Base-by-base conservation (phyloP, 2,329 filamentous ascomycete species). In the Byssothecium circinans region DNA sequence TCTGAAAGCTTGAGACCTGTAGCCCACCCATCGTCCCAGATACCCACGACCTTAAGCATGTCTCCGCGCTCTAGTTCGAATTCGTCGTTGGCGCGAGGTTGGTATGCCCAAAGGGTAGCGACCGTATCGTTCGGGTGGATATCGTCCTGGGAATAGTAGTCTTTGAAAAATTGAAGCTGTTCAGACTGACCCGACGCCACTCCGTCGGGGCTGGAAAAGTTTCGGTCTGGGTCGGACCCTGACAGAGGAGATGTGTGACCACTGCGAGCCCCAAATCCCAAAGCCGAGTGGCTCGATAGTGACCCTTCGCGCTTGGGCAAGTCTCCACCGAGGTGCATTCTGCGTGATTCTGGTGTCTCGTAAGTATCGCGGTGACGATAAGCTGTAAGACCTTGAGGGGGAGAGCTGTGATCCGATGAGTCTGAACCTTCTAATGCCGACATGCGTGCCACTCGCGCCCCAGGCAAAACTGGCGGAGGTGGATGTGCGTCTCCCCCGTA, bases 11-110 rank as follows among this genome's bases (percentile, higher is more conserved):
- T 80, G 45, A 96, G 81, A 61, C 94, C 94, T 1, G 94, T 99
- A 10, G 94, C 94, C 94, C 94, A 99, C 38, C 94, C 94, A 69
- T 99, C 94, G 64, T 99, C 94, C 94, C 94, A 99, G 58, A 99
- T 99, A 53, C 94, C 94, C 25, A 97, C 87, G 12, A 99, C 86
- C 75, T 96, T 97, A 64, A 99, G 81, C 91, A 99, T 96, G 67
- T 99, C 94, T 44, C 94, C 94, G 49, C 94, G 85, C 63, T 97
- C 94, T 30, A 99, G 78, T 32, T 89, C 80, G 65, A 97, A 97
- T 67, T 99, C 94, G 64, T 99, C 94, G 23, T 85, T 84, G 4
- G 94, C 94, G 27, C 94, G 88, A 27, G 94, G 92, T 61, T 96
- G 90, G 71, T 99, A 99, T 2, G 94, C 92, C 94, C 94, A 99